Base-by-base conservation (phyloP, 2,329 filamentous ascomycete species). In the Penicillium sp. region DNA sequence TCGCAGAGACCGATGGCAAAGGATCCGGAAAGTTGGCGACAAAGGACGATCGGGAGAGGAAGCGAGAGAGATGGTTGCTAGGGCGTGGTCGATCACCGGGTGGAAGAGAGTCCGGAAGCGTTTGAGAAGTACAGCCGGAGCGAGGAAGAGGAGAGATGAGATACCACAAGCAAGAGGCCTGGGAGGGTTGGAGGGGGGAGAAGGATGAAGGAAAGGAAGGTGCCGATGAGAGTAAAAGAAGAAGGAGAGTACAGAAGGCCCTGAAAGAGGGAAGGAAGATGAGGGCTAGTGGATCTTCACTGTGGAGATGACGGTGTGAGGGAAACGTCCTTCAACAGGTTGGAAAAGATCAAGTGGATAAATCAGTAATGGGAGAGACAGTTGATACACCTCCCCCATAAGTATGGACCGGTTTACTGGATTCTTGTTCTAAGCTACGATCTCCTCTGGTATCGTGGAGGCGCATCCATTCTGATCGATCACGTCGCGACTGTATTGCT, bases 241-340 rank as follows among this genome's bases (percentile, higher is more conserved):
- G 65, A 64, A 63, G 65, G 60, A 62, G 58, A 65, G 58, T 61
- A 58, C 60, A 64, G 62, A 62, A 68, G 64, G 67, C 65, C 65
- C 63, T 63, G 67, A 68, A 66, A 67, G 68, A 70, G 65, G 70
- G 64, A 68, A 68, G 26, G 26, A 28, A 65, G 68, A 69, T 70
- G 70, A 72, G 66, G 64, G 66, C 67, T 64, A 68, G 68, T 70
- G 71, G 71, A 72, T 69, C 69, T 63, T 62, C 65, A 63, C 64
- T 58, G 71, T 74, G 72, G 70, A 73, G 70, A 74, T 73, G 65
- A 65, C 63, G 63, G 63, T 64, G 63, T 56, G 59, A 58, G 67
- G 58, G 56, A 61, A 65, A 64, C 63, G 64, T 62, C 44, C 55
- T 49, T 49, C 59, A 50, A 56, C 37, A 45, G 42, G 42, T 37